Evolutionary conservation across 768 basidiomycete genomes (phyloP).

Genomic region (Austroboletus eburneus): DNA sequence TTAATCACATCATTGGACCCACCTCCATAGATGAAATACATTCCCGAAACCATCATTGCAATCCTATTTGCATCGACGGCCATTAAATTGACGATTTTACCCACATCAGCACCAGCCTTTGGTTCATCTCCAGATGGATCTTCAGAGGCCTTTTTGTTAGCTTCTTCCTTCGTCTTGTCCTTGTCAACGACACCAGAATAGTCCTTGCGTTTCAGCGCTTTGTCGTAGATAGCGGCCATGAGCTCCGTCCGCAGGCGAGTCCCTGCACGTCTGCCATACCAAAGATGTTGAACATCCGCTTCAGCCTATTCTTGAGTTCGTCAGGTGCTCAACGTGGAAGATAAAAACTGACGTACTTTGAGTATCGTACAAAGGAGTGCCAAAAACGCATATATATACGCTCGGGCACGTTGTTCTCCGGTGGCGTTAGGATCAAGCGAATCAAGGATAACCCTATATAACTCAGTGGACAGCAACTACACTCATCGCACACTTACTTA

Average conservation of each 20-base stretch:
- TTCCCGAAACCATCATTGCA: conserved; percentile 47
- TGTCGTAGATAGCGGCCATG: conserved; percentile 86
- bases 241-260: conserved; percentile 74
- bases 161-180: conserved; percentile 31
- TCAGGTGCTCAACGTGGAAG: not conserved
- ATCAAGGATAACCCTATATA: conserved; percentile 53
- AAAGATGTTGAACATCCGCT: conserved; percentile 71
- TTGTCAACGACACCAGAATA: conserved; percentile 71
- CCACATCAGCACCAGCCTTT: conserved; percentile 77
- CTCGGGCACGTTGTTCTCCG: conserved; percentile 48
- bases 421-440: conserved; percentile 44
- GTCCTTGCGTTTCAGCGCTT: conserved; percentile 79
- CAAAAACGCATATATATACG: conserved; percentile 76
- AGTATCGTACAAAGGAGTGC: conserved; percentile 56
- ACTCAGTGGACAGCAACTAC: not conserved
- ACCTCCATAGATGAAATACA: conserved; percentile 70
- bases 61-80: conserved; percentile 69
- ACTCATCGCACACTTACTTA: conserved; percentile 21
- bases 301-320: conserved; percentile 38
- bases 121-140: conserved; percentile 40
- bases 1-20: not conserved
- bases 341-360: conserved; percentile 13
- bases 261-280: conserved; percentile 73
- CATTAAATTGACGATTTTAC: conserved; percentile 91
- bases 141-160: conserved; percentile 25